Conservation (phyloP, 2,329 filamentous ascomycete genomes). For the Ascochyta pisi region DNA sequence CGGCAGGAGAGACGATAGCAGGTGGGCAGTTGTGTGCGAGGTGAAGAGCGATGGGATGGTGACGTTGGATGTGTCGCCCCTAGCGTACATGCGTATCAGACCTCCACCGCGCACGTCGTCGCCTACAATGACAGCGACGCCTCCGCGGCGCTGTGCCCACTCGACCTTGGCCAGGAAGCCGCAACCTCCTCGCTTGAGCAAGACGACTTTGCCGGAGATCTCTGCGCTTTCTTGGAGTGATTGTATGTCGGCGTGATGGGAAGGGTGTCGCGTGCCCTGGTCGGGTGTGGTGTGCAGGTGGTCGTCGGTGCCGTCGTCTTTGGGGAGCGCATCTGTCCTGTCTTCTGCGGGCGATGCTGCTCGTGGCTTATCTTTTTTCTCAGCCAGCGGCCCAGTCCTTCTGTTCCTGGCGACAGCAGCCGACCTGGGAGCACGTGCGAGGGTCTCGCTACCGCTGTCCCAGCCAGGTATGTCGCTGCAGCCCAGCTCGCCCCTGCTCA, state of each 20-base stretch:
- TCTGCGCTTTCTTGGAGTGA: slow-evolving; percentile 90
- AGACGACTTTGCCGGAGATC: slow-evolving; percentile 89
- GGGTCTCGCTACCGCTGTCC: slow-evolving; percentile 61
- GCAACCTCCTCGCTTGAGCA: slow-evolving; percentile 91
- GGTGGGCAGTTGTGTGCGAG: slow-evolving; percentile 89
- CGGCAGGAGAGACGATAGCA: slow-evolving; percentile 86
- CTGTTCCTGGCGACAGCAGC: slow-evolving; percentile 13
- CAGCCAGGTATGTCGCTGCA: slow-evolving; percentile 95
- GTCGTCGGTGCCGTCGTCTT: slow-evolving; percentile 82
- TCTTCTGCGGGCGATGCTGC: slow-evolving; percentile 6
- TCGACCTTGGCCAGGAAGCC: slow-evolving; percentile 97
- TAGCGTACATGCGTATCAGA: slow-evolving; percentile 97
- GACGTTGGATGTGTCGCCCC: slow-evolving; percentile 92
- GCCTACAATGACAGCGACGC: slow-evolving; percentile 88
- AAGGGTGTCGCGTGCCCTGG: slow-evolving; percentile 12
- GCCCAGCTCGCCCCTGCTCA: slow-evolving; percentile 79
- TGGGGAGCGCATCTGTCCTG: neutral
- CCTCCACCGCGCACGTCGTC: slow-evolving; percentile 90
- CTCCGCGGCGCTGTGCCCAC: slow-evolving; percentile 92
- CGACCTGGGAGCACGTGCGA: slow-evolving; percentile 13
- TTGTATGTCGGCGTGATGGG: slow-evolving; percentile 82
- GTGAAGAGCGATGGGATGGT: slow-evolving; percentile 95
- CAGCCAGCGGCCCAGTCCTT: slow-evolving; percentile 12
- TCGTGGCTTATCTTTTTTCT: slow-evolving; percentile 11
- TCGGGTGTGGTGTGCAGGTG: slow-evolving; percentile 68